Base-by-base conservation (phyloP, 495 filamentous ascomycete genomes). In the Neurospora tetrasperma region DNA sequence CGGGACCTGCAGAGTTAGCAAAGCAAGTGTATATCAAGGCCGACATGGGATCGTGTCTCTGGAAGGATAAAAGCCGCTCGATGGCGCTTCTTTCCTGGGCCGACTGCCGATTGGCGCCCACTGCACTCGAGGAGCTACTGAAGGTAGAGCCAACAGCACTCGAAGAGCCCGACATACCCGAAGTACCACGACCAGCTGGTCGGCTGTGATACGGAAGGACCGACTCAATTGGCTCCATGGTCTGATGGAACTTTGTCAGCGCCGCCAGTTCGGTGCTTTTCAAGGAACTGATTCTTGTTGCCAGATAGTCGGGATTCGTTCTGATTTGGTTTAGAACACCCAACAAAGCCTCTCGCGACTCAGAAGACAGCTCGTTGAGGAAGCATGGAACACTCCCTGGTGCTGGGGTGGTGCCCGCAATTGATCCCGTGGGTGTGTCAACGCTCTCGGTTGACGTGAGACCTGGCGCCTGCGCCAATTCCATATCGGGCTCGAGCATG, bases 11-110 rank as follows among this genome's bases (percentile, higher is more conserved):
- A 40, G 93, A 93, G 79, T 94, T 92, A 75, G 93, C 93, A 85
- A 94, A 97, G 77, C 94, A 89, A 76, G 92, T 93, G 84, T 93
- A 93, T 73, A 98, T 87, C 75, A 99, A 86, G 73, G 90, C 89
- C 77, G 94, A 95, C 71, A 98, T 82, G 39, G 93, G 90, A 80
- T 97, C 94, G 79, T 93, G 92, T 75, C 93, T 88, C 79, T 97
- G 93, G 80, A 97, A 94, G 14, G 92, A 92, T 74, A 92, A 81
- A 76, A 93, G 85, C 76, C 87, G 86, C 82, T 93, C 91, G 71
- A 91, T 87, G 76, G 91, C 84, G 78, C 80, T 89, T 59, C 79
- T 79, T 70, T 81, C 79, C 62, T 80, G 76, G 16, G 71, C 69
- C 42, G 76, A 76, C 18, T 74, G 75, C 44, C 76, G 76, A 54